Conservation (phyloP, 2,329 filamentous ascomycete species). For the Fusarium anguioides region DNA sequence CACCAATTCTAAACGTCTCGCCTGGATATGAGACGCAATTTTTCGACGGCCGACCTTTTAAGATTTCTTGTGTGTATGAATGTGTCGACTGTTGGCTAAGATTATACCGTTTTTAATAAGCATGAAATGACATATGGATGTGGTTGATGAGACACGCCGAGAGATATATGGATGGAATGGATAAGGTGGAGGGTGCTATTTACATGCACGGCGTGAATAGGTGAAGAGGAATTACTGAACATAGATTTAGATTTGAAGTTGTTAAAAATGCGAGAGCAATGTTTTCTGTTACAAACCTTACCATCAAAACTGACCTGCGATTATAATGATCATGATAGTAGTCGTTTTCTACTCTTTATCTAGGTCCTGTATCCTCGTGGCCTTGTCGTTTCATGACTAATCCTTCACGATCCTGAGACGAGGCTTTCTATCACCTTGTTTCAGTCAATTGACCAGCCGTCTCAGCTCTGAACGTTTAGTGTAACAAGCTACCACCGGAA, state of each 20-base stretch:
- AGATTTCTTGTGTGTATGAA: conserved; percentile 45
- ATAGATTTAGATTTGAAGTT: conserved; percentile 46
- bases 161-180: conserved; percentile 34
- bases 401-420: conserved; percentile 22
- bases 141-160: conserved; percentile 42
- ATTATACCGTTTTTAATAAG: conserved; percentile 49
- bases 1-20: conserved; percentile 51
- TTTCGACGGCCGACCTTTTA: conserved; percentile 37
- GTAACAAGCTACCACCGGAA: conserved; percentile 22
- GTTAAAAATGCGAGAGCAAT: conserved; percentile 40
- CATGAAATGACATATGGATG: conserved; percentile 47
- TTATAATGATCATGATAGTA: no score
- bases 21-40: conserved; percentile 14
- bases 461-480: conserved; percentile 33
- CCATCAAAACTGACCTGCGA: not conserved
- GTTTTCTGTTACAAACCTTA: conserved; percentile 12
- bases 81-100: conserved; percentile 42
- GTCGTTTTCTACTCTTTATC: no score
- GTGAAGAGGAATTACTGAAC: conserved; percentile 34
- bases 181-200: conserved; percentile 22
- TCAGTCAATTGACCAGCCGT: conserved; percentile 38
- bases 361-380: not conserved
- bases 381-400: conserved; percentile 4
- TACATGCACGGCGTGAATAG: conserved; percentile 34
- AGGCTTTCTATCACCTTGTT: conserved; percentile 37